Evolutionary conservation across 352 stramenopile species (phyloP).

Genomic region (Pythium phragmitis): DNA sequence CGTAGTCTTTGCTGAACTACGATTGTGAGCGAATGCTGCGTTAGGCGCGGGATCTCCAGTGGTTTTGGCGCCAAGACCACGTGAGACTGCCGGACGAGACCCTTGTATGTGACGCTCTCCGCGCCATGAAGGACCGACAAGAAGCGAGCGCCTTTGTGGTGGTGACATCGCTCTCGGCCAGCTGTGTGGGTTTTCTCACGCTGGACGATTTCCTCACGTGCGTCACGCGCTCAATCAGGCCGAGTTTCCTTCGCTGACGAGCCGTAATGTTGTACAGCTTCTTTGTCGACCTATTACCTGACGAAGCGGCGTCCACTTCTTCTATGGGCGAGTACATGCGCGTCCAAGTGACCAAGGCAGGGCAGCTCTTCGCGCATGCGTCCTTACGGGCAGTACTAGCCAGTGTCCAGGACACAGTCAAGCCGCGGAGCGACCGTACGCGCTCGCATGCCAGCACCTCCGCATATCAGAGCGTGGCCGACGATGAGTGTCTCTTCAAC

Average conservation of each 20-base stretch:
- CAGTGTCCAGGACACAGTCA: constrained; percentile 1
- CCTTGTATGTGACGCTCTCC: constrained; percentile 36
- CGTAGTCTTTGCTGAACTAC: background rate
- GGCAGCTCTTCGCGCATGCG: constrained; percentile 33
- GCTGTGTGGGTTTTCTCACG: constrained; percentile 35
- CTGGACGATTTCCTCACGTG: constrained; percentile 28
- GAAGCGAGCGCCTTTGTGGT: constrained; percentile 29
- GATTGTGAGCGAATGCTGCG: background rate
- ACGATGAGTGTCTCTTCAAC: constrained; percentile 60
- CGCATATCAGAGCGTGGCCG: constrained; percentile 32
- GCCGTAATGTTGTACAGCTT: constrained; percentile 1
- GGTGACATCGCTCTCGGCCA: constrained; percentile 7
- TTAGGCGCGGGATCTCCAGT: constrained; percentile 41
- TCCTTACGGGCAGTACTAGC: constrained; percentile 33
- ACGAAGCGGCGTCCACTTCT: constrained; percentile 15
- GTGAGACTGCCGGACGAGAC: constrained; percentile 30
- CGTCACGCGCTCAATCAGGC: background rate
- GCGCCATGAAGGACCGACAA: constrained; percentile 30
- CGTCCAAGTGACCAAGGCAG: constrained; percentile 38
- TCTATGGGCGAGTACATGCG: constrained; percentile 40
- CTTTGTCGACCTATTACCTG: constrained; percentile 14
- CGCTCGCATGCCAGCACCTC: constrained; percentile 1
- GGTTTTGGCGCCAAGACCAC: constrained; percentile 45
- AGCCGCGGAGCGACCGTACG: background rate
- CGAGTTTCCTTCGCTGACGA: too few species aligned